Base-by-base conservation (phyloP, 73 alveolate species). In the Tetrahymena borealis region DNA sequence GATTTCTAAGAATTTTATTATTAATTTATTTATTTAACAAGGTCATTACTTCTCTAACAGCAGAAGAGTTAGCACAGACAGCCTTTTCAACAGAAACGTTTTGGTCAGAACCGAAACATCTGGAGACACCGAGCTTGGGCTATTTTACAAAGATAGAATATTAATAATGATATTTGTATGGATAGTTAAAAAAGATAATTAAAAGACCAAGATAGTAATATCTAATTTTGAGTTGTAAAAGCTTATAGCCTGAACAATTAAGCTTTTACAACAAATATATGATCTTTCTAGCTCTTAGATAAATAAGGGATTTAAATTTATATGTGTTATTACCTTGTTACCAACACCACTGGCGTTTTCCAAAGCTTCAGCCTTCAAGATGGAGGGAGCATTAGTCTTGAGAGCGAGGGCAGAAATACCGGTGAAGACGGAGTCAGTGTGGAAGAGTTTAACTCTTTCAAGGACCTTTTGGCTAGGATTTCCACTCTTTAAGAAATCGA, bases 1-100 rank as follows among this genome's bases (percentile, higher is more conserved):
- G n/a, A n/a, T n/a, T n/a, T n/a, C n/a, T n/a, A n/a, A n/a, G n/a
- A n/a, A n/a, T n/a, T n/a, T n/a, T n/a, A n/a, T n/a, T n/a, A n/a
- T n/a, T n/a, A n/a, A n/a, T n/a, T n/a, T n/a, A n/a, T n/a, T n/a
- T n/a, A n/a, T n/a, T n/a, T 60, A 42, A 20, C 1, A 24, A 7
- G 10, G 32, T 60, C n/a, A n/a, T n/a, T 60, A 60, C 85, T 94
- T 98, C 99, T 90, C 99, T 95, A 39, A 98, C 99, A 7, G 99
- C 99, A 18, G 99, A 96, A 18, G 94, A 90, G 90, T 96, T 96
- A 11, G 99, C 98, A 13, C 78, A 95, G 39, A 97, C 95, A 20
- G 99, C 99, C 90, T 96, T 96, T 95, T 96, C 98, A 40, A 96
- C 94, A 78, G 95, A 94, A 39, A 96, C 98, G 97, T 97, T 93